phyloP scores from a whole-genome alignment of 108 stramenopile genomes.

The Skeletonema potamos region DNA sequence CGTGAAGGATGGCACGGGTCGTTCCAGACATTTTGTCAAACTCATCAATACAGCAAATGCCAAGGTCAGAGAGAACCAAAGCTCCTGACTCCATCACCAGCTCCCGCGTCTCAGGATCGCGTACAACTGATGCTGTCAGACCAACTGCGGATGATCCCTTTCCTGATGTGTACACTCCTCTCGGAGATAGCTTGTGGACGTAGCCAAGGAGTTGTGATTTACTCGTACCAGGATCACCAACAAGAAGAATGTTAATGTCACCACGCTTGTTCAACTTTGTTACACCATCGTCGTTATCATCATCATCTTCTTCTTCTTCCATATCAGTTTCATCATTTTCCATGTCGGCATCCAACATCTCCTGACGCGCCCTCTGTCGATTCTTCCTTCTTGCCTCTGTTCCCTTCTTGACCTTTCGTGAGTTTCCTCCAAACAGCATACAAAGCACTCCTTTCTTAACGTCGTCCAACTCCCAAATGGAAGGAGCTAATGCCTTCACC shows the following conservation, averaged over 20 bases:
- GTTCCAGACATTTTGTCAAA: conserved; percentile 99
- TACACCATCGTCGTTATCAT: conserved; percentile 34
- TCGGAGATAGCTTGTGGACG: conserved; percentile 95
- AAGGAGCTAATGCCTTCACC: conserved; percentile 89
- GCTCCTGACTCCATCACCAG: conserved; percentile 97
- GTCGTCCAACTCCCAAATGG: conserved; percentile 99
- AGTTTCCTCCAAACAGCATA: conserved; percentile 97
- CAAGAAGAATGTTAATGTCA: conserved; percentile 97
- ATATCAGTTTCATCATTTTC: conserved; percentile 32
- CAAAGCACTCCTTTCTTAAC: conserved; percentile 98
- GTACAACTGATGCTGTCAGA: conserved; percentile 96
- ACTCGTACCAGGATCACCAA: conserved; percentile 97
- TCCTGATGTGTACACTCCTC: conserved; percentile 98
- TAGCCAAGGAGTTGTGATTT: conserved; percentile 97
- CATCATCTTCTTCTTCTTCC: conserved; percentile 54
- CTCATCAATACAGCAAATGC: conserved; percentile 98
- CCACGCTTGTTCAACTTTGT: conserved; percentile 85
- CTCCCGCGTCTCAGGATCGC: conserved; percentile 98
- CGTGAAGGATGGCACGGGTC: conserved; percentile 97
- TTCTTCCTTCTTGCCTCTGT: conserved; percentile 36
- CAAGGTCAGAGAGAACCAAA: conserved; percentile 95
- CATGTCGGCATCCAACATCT: conserved; percentile 29
- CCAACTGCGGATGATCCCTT: conserved; percentile 98
- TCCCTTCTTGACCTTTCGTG: conserved; percentile 51
- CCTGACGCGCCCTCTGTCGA: conserved; percentile 35